Percentiles rank a stretch among this genome's conserved stretches.
phyloP scores from a whole-genome alignment of 495 filamentous ascomycete genomes.

The Letharia lupina region DNA sequence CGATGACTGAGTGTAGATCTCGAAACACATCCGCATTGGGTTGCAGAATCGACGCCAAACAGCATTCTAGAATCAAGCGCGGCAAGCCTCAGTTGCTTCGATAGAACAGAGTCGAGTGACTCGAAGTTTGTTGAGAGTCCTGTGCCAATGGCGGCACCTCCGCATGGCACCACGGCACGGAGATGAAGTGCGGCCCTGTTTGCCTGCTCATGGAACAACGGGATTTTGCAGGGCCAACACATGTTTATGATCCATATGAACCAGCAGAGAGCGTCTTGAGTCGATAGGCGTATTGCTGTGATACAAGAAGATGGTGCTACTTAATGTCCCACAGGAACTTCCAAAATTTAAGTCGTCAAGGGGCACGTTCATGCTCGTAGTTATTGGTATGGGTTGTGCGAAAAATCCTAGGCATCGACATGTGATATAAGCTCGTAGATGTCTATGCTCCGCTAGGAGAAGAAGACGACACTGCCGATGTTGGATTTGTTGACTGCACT shows the following conservation, averaged over 20 bases:
- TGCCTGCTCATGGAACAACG: background rate
- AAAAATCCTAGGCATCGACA: background rate
- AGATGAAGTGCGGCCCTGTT: background rate
- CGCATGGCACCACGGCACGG: background rate
- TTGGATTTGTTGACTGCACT: background rate
- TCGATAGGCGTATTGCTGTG: background rate
- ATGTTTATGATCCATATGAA: background rate
- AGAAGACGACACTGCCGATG: background rate
- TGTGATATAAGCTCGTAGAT: background rate
- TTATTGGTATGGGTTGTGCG: background rate
- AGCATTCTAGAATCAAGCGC: background rate
- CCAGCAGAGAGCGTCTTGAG: conserved; percentile 1
- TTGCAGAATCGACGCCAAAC: background rate
- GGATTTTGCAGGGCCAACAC: background rate
- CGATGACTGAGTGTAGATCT: background rate
- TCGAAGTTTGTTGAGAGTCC: conserved; percentile 1
- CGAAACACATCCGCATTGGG: background rate
- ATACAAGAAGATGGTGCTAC: background rate
- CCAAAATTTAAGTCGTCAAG: background rate
- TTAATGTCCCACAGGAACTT: too few relatives aligned
- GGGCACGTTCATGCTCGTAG: background rate
- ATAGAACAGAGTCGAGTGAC: background rate
- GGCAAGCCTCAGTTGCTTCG: background rate
- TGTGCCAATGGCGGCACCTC: background rate
- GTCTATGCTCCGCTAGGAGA: background rate